Base-by-base conservation (phyloP, 768 basidiomycete species). In the Tricholoma bakamatsutake region DNA sequence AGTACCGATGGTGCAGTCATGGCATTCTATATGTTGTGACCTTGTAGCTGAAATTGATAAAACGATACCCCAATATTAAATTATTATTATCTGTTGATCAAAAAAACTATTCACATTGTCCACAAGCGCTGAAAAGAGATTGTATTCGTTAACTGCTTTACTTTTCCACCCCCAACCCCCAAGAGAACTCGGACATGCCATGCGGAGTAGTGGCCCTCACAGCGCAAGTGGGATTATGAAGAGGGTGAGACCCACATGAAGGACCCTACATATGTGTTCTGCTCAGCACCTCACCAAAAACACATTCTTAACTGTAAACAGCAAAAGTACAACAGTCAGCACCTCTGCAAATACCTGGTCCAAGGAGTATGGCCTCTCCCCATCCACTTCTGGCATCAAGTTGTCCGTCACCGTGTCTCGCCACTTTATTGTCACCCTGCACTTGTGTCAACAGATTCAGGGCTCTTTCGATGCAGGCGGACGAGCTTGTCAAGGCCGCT, bases 321-420 rank as follows among this genome's bases (percentile, higher is more conserved):
- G 35, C 65, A 67, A 46, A 67, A 66, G 51, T 72, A 64, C 47
- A 47, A 69, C 37, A 5, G 51, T 2, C 60, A 63, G 31, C 67
- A 67, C 27, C 53, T 71, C 0, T 72, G 71, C 65, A 71, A 72
- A 50, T 69, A 72, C 50, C 64, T 71, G 10, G 68, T 71, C 1
- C 66, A 73, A 24, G 61, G 64, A 0, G 60, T 67, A 45, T 48
- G 39, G 10, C 18, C 40, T 6, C 59, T 60, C 1, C 30, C 64
- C 3, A 28, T 45, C 0, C 39, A 15, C 1, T 70, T 69, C 52
- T 68, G 59, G 53, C 47, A n/a, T 1, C 43, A 64, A 4, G 56
- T 69, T 12, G 11, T 51, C 28, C 62, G 65, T 1, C 64, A 65
- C 1, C 61, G 61, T 8, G 55, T 56, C 3, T 3, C 34, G 10